Evolutionary conservation across 352 stramenopile species (phyloP).

Genomic region (Phytopythium chamaehyphon): DNA sequence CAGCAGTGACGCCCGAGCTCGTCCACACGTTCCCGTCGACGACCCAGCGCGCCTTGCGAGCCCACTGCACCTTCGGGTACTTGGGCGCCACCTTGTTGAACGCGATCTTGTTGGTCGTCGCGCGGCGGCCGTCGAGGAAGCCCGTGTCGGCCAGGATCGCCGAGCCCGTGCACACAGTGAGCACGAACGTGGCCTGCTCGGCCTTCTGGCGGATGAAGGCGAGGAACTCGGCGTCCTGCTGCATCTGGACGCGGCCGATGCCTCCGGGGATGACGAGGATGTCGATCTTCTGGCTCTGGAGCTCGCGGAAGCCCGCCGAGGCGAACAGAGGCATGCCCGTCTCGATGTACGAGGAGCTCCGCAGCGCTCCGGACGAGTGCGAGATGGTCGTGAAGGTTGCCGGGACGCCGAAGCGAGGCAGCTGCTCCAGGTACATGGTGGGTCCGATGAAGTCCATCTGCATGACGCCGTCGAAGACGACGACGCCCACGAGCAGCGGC

Average conservation of each 20-base stretch:
- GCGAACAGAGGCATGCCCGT: conserved; percentile 37
- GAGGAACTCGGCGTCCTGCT: conserved; percentile 33
- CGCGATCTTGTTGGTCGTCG: conserved; percentile 66
- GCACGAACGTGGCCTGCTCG: conserved; percentile 26
- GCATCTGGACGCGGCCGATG: conserved; percentile 19
- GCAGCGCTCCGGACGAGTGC: conserved; percentile 24
- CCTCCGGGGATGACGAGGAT: conserved; percentile 43
- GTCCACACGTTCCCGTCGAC: conserved; percentile 54
- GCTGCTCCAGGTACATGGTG: conserved; percentile 52
- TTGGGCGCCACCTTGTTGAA: conserved; percentile 29
- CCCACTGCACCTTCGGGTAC: conserved; percentile 39
- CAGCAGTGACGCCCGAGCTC: conserved; percentile 53
- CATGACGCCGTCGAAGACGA: conserved; percentile 58
- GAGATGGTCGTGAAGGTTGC: conserved; percentile 55
- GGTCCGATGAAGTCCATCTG: conserved; percentile 58
- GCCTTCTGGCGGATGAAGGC: conserved; percentile 29
- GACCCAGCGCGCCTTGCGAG: conserved; percentile 55
- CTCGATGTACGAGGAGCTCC: conserved; percentile 19
- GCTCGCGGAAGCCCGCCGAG: conserved; percentile 20
- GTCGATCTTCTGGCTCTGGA: conserved; percentile 27
- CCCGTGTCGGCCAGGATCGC: conserved; percentile 38
- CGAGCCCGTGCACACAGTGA: conserved; percentile 56
- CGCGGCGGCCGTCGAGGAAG: conserved; percentile 33
- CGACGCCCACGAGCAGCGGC: conserved; percentile 41
- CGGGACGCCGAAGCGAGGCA: conserved; percentile 33